phyloP scores from a whole-genome alignment of 2,329 filamentous ascomycete species.

The Colletotrichum echinochloae region DNA sequence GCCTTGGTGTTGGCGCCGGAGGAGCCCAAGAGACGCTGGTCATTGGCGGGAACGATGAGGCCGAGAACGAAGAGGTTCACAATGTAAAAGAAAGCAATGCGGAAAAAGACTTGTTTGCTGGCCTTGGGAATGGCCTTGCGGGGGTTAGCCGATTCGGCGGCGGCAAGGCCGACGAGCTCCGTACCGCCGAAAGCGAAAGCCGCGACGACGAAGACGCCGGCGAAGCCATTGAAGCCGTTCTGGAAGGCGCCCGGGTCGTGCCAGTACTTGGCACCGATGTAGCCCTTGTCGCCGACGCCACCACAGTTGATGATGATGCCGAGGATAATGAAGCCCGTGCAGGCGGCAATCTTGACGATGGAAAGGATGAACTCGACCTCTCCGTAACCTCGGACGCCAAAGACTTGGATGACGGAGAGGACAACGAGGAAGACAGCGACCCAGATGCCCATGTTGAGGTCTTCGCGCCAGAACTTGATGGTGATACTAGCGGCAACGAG shows the following conservation, averaged over 20 bases:
- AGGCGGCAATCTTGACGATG: slow-evolving; percentile 63
- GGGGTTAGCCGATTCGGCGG: slow-evolving; percentile 44
- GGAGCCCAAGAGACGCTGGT: slow-evolving; percentile 41
- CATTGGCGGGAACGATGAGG: slow-evolving; percentile 42
- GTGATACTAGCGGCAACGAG: slow-evolving; percentile 78
- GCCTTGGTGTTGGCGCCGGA: slow-evolving; percentile 57
- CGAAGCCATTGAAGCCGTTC: slow-evolving; percentile 45
- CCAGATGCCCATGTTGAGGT: slow-evolving; percentile 66
- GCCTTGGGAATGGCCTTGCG: slow-evolving; percentile 44
- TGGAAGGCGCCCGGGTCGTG: slow-evolving; percentile 42
- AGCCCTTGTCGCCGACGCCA: slow-evolving; percentile 41
- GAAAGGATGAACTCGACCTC: slow-evolving; percentile 70
- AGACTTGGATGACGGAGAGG: slow-evolving; percentile 63
- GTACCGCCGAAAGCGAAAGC: slow-evolving; percentile 43
- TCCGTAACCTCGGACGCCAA: slow-evolving; percentile 68
- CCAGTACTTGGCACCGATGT: slow-evolving; percentile 44
- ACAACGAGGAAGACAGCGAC: slow-evolving; percentile 56
- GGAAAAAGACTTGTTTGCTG: slow-evolving; percentile 45
- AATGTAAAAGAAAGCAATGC: slow-evolving; percentile 44
- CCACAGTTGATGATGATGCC: slow-evolving; percentile 43
- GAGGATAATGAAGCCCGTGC: slow-evolving; percentile 41
- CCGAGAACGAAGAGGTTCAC: slow-evolving; percentile 43
- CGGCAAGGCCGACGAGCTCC: slow-evolving; percentile 45
- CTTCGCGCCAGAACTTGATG: slow-evolving; percentile 72
- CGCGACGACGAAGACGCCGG: slow-evolving; percentile 42